Evolutionary conservation across 2,329 filamentous ascomycete species (phyloP).

Genomic region (Teratosphaeria epicoccoides): DNA sequence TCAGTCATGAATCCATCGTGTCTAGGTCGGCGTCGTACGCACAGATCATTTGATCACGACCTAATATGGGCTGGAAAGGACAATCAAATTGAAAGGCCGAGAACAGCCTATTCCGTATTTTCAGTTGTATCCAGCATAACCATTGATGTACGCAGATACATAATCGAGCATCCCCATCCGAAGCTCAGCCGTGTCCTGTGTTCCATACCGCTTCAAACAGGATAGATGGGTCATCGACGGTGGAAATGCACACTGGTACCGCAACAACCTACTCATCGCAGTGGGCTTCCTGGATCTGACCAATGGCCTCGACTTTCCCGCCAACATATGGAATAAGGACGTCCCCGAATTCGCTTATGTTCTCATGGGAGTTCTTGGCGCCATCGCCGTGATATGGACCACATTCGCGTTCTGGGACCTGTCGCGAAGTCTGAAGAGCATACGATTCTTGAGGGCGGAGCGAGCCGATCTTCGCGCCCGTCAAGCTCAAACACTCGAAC

Average conservation of each 20-base stretch:
- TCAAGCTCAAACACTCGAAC: constrained; percentile 3
- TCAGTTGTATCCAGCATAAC: too few species aligned
- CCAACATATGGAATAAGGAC: constrained; percentile 48
- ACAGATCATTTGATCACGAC: too few species aligned
- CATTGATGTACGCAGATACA: too few species aligned
- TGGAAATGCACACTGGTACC: constrained; percentile 1
- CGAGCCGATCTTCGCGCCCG: constrained; percentile 22
- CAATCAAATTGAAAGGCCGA: too few species aligned
- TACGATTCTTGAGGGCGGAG: constrained; percentile 37
- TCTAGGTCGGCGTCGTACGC: too few species aligned
- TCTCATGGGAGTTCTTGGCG: constrained; percentile 45
- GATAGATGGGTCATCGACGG: background rate
- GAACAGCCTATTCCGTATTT: too few species aligned
- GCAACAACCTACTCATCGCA: constrained; percentile 29
- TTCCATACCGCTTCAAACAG: background rate
- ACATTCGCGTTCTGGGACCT: constrained; percentile 40
- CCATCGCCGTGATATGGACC: constrained; percentile 35
- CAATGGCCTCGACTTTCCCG: constrained; percentile 47
- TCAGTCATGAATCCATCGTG: too few species aligned
- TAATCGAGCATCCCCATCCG: too few species aligned
- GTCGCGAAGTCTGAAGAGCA: constrained; percentile 35
- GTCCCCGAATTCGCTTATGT: constrained; percentile 39
- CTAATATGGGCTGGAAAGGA: too few species aligned
- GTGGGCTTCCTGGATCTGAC: constrained; percentile 46
- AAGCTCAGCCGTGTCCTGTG: too few species aligned